These are phyloP conservation scores for Adansonia grandidieri DNA, from an alignment of 441 rosid genomes.

Conservation along the genomic window DNA sequence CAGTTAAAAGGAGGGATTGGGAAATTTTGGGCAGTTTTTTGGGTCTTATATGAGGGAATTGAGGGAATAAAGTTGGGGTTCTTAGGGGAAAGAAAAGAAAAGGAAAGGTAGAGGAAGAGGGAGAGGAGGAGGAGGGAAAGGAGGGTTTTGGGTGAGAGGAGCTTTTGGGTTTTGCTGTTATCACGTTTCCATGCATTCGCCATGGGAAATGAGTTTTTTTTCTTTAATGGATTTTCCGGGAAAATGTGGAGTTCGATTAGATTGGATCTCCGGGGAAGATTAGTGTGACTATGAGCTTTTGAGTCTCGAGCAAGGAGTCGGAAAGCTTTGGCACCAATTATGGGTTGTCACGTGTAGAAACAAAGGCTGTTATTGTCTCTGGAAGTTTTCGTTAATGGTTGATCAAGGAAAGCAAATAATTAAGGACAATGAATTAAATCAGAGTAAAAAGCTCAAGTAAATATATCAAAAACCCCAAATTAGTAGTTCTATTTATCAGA, in stretches of 20 bases:
- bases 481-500: no score
- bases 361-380: background rate
- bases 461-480: no score
- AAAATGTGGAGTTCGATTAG: background rate
- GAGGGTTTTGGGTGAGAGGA: slow-evolving; percentile 51
- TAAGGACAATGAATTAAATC: background rate
- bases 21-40: slow-evolving; percentile 17
- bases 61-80: slow-evolving; percentile 27
- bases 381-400: background rate
- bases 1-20: slow-evolving; percentile 73
- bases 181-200: slow-evolving; percentile 89
- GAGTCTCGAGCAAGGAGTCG: background rate
- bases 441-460: background rate
- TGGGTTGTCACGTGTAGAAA: slow-evolving; percentile 8
- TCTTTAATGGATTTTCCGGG: slow-evolving; percentile 16
- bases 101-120: slow-evolving; percentile 45
- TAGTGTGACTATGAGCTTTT: background rate
- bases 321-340: background rate
- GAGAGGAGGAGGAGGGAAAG: slow-evolving; percentile 49
- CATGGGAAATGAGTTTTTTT: slow-evolving; percentile 41
- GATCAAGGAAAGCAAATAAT: background rate
- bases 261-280: slow-evolving; percentile 18
- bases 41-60: slow-evolving; percentile 34
- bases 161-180: slow-evolving; percentile 43
- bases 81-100: slow-evolving; percentile 38